Percentiles rank a stretch among this genome's conserved stretches.
These are phyloP conservation scores for Pholiota conissans DNA, from an alignment of 768 basidiomycete genomes.

Conservation along the genomic window DNA sequence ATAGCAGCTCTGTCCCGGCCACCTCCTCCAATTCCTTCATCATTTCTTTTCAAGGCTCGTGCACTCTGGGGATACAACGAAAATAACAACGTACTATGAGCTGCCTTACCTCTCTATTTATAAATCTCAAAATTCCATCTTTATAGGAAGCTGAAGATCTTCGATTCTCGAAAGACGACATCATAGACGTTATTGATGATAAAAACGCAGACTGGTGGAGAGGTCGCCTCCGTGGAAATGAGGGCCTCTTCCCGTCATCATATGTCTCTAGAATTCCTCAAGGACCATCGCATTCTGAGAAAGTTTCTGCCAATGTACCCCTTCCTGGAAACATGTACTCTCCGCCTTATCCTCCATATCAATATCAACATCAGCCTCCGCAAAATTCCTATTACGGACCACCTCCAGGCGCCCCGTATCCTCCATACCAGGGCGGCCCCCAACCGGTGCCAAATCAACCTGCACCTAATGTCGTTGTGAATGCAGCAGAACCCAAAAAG, in stretches of 20 bases:
- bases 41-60: conserved; percentile 40
- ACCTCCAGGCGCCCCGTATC: conserved; percentile 11
- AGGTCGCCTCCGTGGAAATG: conserved; percentile 58
- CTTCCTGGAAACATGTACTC: conserved; percentile 18
- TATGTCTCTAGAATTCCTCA: conserved; percentile 57
- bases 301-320: conserved; percentile 14
- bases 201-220: conserved; percentile 88
- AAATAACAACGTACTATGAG: conserved; percentile 39
- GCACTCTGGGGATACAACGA: conserved; percentile 72
- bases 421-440: not conserved
- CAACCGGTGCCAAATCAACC: conserved; percentile 11
- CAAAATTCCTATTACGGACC: conserved; percentile 11
- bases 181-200: conserved; percentile 71
- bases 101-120: not conserved
- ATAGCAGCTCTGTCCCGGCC: conserved; percentile 15
- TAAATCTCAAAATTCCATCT: not conserved
- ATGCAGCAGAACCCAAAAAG: conserved; percentile 42
- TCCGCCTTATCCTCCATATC: conserved; percentile 13
- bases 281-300: conserved; percentile 9
- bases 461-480: conserved; percentile 20
- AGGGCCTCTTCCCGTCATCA: conserved; percentile 76
- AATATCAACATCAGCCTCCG: conserved; percentile 9
- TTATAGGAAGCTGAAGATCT: conserved; percentile 71
- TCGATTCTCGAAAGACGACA: conserved; percentile 70
- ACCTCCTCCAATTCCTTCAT: conserved; percentile 17